Base-by-base conservation (phyloP, 2,329 filamentous ascomycete genomes). In the Ophiostoma triangulosporum region DNA sequence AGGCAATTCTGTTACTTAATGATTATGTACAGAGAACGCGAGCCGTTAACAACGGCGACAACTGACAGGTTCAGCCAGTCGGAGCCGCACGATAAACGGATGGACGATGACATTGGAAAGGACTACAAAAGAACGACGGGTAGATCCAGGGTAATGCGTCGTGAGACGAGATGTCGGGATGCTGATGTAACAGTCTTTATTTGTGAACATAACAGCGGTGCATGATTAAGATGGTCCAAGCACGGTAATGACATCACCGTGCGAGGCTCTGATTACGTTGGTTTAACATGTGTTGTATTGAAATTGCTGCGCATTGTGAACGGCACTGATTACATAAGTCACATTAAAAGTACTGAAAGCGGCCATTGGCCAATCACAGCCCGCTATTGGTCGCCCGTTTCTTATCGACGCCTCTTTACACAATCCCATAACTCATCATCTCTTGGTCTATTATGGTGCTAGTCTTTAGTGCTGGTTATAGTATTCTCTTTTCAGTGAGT, bases 1-100 rank as follows among this genome's bases (percentile, higher is more conserved):
- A 14, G 53, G 58, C 3, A 32, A 54, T 50, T 55, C 52, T 55
- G 52, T 59, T 59, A 59, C 58, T 58, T 58, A 59, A 59, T 56
- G 31, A 53, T 59, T 59, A 59, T 56, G 57, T 56, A 58, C 51
- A 32, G 58, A 54, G 33, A 50, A 57, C 35, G 50, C 52, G 53
- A 50, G 40, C 54, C 54, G 52, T 58, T 58, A 57, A 46, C 55
- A 56, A 53, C 50, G 26, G 46, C 26, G 11, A 29, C 43, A 26
- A 32, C 26, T 31, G 46, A 24, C 26, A 11, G 24, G 8, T 22
- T 20, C 53, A 52, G 45, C 58, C 57, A 59, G 53, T 59, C 56
- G 46, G 31, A 49, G 49, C 53, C 51, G 48, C 22, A 48, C 58
- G 58, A 59, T 59, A 59, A 51, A 33, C 40, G 22, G n/a, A n/a